Conservation (phyloP, 2,329 filamentous ascomycete genomes). For the Talaromyces sp. region DNA sequence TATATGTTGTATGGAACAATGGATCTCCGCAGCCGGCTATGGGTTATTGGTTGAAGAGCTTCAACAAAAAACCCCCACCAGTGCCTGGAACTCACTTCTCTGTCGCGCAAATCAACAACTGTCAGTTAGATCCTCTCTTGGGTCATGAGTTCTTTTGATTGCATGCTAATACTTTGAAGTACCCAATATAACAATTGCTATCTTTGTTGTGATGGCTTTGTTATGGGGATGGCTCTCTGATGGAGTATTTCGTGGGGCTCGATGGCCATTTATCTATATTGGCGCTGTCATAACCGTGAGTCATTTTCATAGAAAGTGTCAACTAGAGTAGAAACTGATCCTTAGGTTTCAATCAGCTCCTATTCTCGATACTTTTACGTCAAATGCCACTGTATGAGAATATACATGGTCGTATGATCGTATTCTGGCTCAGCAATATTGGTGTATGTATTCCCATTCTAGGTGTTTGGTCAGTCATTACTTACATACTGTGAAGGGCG, state of each 20-base stretch:
- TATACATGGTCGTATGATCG: constrained; percentile 34
- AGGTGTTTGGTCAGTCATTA: background rate
- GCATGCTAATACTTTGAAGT: background rate
- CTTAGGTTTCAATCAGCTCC: constrained; percentile 23
- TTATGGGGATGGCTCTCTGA: constrained; percentile 41
- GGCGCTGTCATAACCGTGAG: constrained; percentile 37
- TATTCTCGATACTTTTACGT: constrained; percentile 32
- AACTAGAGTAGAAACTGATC: background rate
- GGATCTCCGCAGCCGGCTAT: constrained; percentile 35
- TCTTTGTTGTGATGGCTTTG: constrained; percentile 37
- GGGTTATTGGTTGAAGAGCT: constrained; percentile 46
- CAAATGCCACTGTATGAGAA: constrained; percentile 39
- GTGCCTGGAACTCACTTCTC: constrained; percentile 35
- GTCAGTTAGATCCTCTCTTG: constrained; percentile 26
- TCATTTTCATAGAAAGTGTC: background rate
- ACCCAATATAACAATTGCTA: constrained; percentile 32
- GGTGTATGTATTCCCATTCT: constrained; percentile 26
- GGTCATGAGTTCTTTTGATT: background rate
- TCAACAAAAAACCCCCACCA: constrained; percentile 34
- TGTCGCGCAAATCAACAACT: constrained; percentile 36
- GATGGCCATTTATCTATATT: constrained; percentile 41
- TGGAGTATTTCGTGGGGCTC: constrained; percentile 30
- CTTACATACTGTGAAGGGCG: constrained; percentile 22
- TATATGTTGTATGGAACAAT: constrained; percentile 43
- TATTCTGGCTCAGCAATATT: constrained; percentile 40